Conservation (phyloP, 305 asterid genomes). For the Fraxinus paxiana region DNA sequence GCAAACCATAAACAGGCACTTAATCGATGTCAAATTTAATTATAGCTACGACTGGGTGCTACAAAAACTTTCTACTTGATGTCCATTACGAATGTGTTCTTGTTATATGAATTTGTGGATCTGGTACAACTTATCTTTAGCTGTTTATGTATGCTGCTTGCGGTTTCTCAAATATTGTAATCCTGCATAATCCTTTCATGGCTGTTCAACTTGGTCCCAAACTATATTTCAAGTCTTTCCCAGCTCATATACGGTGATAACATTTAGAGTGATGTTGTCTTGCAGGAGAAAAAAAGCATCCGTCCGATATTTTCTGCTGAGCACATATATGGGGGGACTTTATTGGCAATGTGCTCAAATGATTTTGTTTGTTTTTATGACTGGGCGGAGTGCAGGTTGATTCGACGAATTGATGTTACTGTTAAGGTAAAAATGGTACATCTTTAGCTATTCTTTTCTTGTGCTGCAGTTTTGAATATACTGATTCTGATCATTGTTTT, state of each 20-base stretch:
- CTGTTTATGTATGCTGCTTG: neutral
- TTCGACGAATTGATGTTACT: constrained; percentile 85
- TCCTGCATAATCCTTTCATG: neutral
- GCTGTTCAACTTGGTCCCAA: neutral
- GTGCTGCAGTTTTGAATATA: neutral
- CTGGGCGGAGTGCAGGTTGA: constrained; percentile 94
- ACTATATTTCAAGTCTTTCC: neutral
- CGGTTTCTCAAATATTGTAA: neutral
- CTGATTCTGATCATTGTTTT: neutral
- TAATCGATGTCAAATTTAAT: neutral
- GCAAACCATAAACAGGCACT: neutral
- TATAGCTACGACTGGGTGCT: neutral
- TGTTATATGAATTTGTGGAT: neutral
- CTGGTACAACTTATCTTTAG: constrained; percentile 1
- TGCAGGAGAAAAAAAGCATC: constrained; percentile 96
- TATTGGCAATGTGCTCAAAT: constrained; percentile 90
- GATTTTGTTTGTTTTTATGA: constrained; percentile 95
- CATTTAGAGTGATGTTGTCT: constrained; percentile 25
- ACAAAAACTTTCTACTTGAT: neutral
- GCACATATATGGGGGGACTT: constrained; percentile 82
- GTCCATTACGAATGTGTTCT: neutral
- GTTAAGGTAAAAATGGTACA: constrained; percentile 65
- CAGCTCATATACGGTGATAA: constrained; percentile 18
- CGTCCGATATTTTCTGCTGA: constrained; percentile 96
- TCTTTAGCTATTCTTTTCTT: neutral